These are phyloP conservation scores for barley (Hordeum vulgare) DNA, from an alignment of 176 grass and related monocot species.

Conservation along the genomic window MorexV3_pseudomolecules_assembly NC_058524.1:258120188-258120687, in stretches of 20 bases:
- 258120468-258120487: neutral
- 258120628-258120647: too few relatives aligned
- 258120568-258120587: too few relatives aligned
- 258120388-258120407: neutral
- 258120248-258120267: neutral
- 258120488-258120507: neutral
- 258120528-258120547: too few relatives aligned
- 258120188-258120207: neutral
- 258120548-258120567: too few relatives aligned
- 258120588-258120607: too few relatives aligned
- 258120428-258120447: neutral
- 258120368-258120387: neutral
- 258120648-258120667: too few relatives aligned
- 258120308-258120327: neutral
- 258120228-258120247: neutral
- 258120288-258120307: neutral
- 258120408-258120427: neutral
- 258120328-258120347: neutral
- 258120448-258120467: neutral
- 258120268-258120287: neutral
- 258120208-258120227: neutral
- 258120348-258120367: neutral
- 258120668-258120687: too few relatives aligned
- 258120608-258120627: too few relatives aligned
- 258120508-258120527: neutral